phyloP scores from a whole-genome alignment of 2,329 filamentous ascomycete genomes.

The Emydomyces testavorans region DNA sequence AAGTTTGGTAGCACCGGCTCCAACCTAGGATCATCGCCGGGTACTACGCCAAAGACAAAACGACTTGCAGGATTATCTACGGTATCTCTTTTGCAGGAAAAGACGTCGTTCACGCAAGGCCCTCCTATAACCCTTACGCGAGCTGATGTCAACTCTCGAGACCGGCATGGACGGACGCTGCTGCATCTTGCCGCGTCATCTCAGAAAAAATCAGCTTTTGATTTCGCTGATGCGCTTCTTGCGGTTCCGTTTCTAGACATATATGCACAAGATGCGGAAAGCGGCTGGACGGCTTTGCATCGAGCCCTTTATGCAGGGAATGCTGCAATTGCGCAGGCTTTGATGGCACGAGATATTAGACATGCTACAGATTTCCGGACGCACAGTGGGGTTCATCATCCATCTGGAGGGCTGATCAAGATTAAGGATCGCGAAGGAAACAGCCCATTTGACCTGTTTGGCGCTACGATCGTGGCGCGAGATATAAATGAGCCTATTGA shows the following conservation, averaged over 20 bases:
- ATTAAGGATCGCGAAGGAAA: slow-evolving; percentile 93
- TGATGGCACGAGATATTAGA: slow-evolving; percentile 65
- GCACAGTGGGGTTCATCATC: slow-evolving; percentile 44
- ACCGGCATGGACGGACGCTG: slow-evolving; percentile 68
- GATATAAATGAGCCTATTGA: slow-evolving; percentile 25
- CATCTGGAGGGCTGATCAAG: slow-evolving; percentile 69
- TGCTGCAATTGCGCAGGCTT: slow-evolving; percentile 67
- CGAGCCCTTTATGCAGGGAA: slow-evolving; percentile 84
- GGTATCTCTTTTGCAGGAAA: slow-evolving; percentile 37
- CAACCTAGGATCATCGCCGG: slow-evolving; percentile 24
- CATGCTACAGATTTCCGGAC: slow-evolving; percentile 53
- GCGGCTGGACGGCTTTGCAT: slow-evolving; percentile 91
- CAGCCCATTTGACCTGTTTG: slow-evolving; percentile 87
- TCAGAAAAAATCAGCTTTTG: slow-evolving; percentile 53
- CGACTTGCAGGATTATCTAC: slow-evolving; percentile 37
- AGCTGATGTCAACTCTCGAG: slow-evolving; percentile 72
- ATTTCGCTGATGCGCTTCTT: slow-evolving; percentile 67
- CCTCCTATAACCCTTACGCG: slow-evolving; percentile 36
- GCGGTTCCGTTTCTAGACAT: slow-evolving; percentile 75
- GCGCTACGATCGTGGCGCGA: slow-evolving; percentile 71
- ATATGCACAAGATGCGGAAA: slow-evolving; percentile 78
- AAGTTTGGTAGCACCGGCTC: slow-evolving; percentile 22
- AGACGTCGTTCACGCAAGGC: slow-evolving; percentile 16
- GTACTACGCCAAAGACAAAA: slow-evolving; percentile 37
- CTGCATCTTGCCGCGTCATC: slow-evolving; percentile 77